A percentile compares a stretch with the other conserved stretches of the same genome.
These are phyloP conservation scores for Ophiocordyceps camponoti-leonardi DNA, from an alignment of 2,329 filamentous ascomycete genomes.

Conservation along the genomic window DNA sequence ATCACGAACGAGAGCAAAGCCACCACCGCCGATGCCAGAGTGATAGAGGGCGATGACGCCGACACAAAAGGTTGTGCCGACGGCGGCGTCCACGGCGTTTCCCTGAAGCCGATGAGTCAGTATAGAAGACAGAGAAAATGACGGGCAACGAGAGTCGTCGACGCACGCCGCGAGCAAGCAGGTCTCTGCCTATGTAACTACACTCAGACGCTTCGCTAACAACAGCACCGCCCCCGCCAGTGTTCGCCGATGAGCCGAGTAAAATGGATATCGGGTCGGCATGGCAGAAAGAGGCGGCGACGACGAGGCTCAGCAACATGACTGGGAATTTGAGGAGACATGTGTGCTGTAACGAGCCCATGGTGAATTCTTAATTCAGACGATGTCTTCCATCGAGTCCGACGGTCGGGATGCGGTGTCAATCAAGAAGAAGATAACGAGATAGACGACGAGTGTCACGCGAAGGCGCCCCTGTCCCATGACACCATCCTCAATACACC, in stretches of 20 bases:
- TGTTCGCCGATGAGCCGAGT: slow-evolving; percentile 2
- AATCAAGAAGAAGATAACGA: no score
- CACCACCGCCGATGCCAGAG: slow-evolving; percentile 73
- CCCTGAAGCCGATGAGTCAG: slow-evolving; percentile 23
- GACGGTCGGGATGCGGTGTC: no score
- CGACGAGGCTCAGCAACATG: not conserved
- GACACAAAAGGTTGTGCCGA: slow-evolving; percentile 59
- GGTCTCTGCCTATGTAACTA: slow-evolving; percentile 48
- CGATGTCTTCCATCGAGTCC: no score
- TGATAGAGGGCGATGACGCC: slow-evolving; percentile 66
- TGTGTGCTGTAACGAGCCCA: not conserved
- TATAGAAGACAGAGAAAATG: not conserved
- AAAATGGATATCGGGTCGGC: slow-evolving; percentile 4
- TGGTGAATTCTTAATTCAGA: no score
- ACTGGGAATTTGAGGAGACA: no score
- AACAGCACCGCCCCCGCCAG: slow-evolving; percentile 35
- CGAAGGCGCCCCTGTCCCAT: no score
- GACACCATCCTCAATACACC: no score
- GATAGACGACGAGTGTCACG: no score
- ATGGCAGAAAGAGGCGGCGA: slow-evolving; percentile 1
- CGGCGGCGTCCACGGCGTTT: slow-evolving; percentile 61
- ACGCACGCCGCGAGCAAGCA: slow-evolving; percentile 34
- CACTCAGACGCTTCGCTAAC: slow-evolving; percentile 55
- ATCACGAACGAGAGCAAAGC: slow-evolving; percentile 69
- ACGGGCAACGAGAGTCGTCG: not conserved